Evolutionary conservation across 768 basidiomycete species (phyloP), one percentile per base, ranked within the genome.

Genomic region (Lyophyllum shimeji): DNA sequence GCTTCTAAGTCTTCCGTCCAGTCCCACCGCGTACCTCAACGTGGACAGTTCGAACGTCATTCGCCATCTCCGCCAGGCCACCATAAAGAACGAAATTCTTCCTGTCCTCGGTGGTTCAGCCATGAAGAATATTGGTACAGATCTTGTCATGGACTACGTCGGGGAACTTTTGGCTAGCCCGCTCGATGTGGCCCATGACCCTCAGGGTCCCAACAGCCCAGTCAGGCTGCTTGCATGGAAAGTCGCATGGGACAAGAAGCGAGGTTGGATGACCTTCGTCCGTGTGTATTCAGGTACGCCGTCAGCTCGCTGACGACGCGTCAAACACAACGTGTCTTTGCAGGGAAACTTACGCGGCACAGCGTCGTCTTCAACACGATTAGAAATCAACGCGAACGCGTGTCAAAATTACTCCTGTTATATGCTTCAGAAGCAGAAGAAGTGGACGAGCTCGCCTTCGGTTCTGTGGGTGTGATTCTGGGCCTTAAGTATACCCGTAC

Each of bases 211-310:
- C 21, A 81, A 81, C 52, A 66, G 78, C 0, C 82, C 85, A 1
- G 64, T 89, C 21, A 83, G 81, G 33, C 68, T 87, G 59, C 75
- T 95, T 24, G 93, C 89, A 2, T 95, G 93, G 93, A 95, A 95
- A 67, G 93, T 95, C 20, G 78, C 76, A 27, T 93, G 91, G 92
- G 91, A 95, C 64, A 85, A 84, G 55, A 82, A 80, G 62, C 71
- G 74, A 53, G 93, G 93, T 21, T 95, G 93, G 93, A 93, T 95
- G 91, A 94, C 93, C 1, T 95, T 93, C 66, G 87, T 95, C 37
- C 79, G 93, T 23, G 82, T 95, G 18, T 95, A 95, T 69, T 93
- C 92, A 51, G 93, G 92, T 90, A 67, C 58, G 76, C 68, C 3
- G 15, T 39, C 61, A 18, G 42, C 47, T 44, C 49, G 33, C 31